These are phyloP conservation scores for Trichomonascus vanleenenianus DNA, from an alignment of 805 yeast species.

Conservation along the genomic window DNA sequence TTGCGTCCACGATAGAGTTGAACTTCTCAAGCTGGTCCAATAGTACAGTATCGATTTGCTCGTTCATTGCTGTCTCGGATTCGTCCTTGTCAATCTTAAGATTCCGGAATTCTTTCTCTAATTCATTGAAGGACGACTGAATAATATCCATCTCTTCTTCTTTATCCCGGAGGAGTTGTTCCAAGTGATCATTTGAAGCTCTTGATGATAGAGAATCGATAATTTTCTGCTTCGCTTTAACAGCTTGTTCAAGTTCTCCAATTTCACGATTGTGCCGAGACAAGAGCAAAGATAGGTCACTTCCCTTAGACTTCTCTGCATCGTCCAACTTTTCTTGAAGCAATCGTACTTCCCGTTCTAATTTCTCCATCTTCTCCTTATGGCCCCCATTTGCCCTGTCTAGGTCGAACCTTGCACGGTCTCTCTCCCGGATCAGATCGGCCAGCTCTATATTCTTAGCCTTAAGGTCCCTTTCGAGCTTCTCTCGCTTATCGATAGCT, in stretches of 20 bases:
- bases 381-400: constrained; percentile 62
- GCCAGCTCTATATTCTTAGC: constrained; percentile 83
- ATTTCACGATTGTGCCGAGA: constrained; percentile 58
- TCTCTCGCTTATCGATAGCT: constrained; percentile 75
- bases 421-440: constrained; percentile 82
- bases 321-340: constrained; percentile 50
- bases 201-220: constrained; percentile 23
- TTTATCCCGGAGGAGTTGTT: constrained; percentile 47
- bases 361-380: constrained; percentile 54
- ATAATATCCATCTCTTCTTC: constrained; percentile 74
- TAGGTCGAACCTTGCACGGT: constrained; percentile 75
- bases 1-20: constrained; percentile 55
- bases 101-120: constrained; percentile 63
- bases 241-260: constrained; percentile 38
- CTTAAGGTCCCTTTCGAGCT: constrained; percentile 72
- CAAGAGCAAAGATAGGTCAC: constrained; percentile 52
- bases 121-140: constrained; percentile 49
- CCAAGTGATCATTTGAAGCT: constrained; percentile 30
- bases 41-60: constrained; percentile 49
- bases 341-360: constrained; percentile 58
- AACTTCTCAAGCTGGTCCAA: constrained; percentile 43
- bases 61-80: constrained; percentile 46
- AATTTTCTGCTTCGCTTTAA: constrained; percentile 28
- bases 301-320: constrained; percentile 53
- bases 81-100: constrained; percentile 35